Conservation (phyloP, 257 asterid species). For the Capsicum chinense region DNA sequence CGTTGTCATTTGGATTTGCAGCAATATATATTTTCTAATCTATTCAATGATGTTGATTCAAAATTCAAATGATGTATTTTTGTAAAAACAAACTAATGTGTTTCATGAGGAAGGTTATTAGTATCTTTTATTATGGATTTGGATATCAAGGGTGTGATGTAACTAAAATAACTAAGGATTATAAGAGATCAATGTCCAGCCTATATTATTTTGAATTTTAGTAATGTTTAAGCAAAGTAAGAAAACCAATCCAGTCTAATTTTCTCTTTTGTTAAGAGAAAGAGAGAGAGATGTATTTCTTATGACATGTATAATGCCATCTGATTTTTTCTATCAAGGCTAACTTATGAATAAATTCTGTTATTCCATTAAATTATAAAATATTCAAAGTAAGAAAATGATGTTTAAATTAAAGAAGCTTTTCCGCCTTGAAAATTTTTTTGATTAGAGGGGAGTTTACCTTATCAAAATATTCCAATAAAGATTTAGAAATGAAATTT, state of each 20-base stretch:
- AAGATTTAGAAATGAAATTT: background rate
- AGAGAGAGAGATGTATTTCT: background rate
- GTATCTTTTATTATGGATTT: background rate
- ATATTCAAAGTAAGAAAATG: background rate
- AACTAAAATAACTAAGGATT: background rate
- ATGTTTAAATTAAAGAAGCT: background rate
- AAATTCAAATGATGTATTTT: background rate
- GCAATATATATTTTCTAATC: background rate
- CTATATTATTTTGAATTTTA: background rate
- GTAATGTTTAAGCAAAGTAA: background rate
- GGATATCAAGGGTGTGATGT: background rate
- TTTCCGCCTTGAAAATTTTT: background rate
- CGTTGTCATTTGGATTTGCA: background rate
- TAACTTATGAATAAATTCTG: background rate
- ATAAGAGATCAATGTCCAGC: background rate
- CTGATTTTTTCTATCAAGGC: background rate
- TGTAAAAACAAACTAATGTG: background rate
- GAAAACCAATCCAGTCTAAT: background rate
- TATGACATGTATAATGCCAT: background rate
- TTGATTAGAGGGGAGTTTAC: background rate
- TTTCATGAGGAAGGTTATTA: too few species aligned
- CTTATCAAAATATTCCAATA: background rate
- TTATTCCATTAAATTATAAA: background rate
- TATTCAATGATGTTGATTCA: constrained; percentile 8
- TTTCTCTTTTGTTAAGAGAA: background rate